Conservation (phyloP, 371 early-diverging fungal species). For the Apophysomyces sp. region DNA sequence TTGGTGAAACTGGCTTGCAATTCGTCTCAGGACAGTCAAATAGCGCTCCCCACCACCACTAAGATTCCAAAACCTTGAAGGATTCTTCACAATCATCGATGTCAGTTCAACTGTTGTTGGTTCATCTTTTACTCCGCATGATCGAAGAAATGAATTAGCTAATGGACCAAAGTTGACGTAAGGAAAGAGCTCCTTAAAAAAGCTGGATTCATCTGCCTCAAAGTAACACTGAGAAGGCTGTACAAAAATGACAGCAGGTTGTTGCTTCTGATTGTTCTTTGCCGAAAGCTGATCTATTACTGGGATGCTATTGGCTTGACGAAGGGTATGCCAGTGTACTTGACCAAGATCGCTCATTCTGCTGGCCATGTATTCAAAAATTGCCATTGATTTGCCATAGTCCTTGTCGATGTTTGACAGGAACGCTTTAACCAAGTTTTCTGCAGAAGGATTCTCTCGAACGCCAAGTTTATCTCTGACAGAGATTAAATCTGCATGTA, state of each 20-base stretch:
- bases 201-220: constrained; percentile 44
- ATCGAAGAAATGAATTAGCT: constrained; percentile 77
- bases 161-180: constrained; percentile 73
- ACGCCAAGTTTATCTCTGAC: constrained; percentile 74
- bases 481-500: constrained; percentile 54
- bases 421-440: constrained; percentile 47
- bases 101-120: constrained; percentile 80
- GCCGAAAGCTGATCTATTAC: constrained; percentile 30
- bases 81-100: constrained; percentile 66
- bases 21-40: constrained; percentile 65
- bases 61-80: constrained; percentile 66
- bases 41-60: constrained; percentile 74
- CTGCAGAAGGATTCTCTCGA: constrained; percentile 56
- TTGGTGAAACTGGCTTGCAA: constrained; percentile 69
- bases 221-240: constrained; percentile 64
- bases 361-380: constrained; percentile 73
- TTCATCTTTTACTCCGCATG: constrained; percentile 87
- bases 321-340: constrained; percentile 55
- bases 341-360: constrained; percentile 58
- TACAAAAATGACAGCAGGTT: constrained; percentile 26
- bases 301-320: constrained; percentile 65
- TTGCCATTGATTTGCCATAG: constrained; percentile 39
- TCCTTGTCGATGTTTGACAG: constrained; percentile 38
- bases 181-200: constrained; percentile 61
- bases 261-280: neutral